A percentile compares a stretch with the other conserved stretches of the same genome.
Conservation (phyloP, 306 rosid species). For the Citrullus amarus region DNA sequence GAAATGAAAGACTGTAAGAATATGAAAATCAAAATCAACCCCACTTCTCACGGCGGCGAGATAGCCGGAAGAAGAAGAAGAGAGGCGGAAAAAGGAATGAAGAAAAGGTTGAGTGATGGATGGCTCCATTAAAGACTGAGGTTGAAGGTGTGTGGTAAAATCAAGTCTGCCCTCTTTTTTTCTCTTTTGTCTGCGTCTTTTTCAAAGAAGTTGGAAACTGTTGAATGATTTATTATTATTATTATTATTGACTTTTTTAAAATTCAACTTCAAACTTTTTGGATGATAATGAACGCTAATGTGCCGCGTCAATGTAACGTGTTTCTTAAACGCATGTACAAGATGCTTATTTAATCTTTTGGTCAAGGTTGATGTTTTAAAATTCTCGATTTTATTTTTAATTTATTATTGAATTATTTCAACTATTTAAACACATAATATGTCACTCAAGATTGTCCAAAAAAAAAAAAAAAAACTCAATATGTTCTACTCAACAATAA, state of each 20-base stretch:
- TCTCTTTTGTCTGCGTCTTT: neutral
- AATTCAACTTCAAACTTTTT: neutral
- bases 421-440: no score
- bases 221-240: neutral
- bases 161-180: neutral
- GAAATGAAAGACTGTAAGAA: slow-evolving; percentile 9
- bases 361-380: neutral
- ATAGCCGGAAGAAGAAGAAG: neutral
- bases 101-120: slow-evolving; percentile 9
- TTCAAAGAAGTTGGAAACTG: neutral
- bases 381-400: no score
- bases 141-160: neutral
- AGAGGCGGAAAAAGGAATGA: slow-evolving; percentile 14
- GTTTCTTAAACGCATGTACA: neutral
- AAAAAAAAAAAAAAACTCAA: no score
- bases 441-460: no score
- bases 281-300: neutral
- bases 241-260: neutral
- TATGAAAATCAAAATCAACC: neutral
- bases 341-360: no score
- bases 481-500: no score
- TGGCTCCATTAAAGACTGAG: neutral
- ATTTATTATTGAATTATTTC: no score
- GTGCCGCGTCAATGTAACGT: neutral
- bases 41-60: neutral